Evolutionary conservation across 192 early-diverging fungal genomes (phyloP).

Genomic region (Mortierella claussenii): DNA sequence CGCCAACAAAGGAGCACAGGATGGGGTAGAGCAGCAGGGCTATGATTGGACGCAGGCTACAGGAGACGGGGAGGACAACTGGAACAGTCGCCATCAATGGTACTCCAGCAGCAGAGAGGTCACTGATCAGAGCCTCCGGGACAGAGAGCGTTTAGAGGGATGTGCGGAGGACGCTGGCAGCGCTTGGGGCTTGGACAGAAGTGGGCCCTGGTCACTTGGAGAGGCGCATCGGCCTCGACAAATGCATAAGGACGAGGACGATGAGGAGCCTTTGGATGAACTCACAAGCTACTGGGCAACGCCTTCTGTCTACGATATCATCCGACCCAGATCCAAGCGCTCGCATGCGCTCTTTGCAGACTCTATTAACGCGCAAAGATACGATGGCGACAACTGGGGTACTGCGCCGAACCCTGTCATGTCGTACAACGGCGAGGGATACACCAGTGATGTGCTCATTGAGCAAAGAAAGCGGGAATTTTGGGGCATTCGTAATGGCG

Average conservation of each 20-base stretch:
- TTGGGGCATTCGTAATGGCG: constrained; percentile 10
- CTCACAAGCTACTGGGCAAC: constrained; percentile 29
- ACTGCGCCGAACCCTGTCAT: constrained; percentile 10
- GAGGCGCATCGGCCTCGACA: not conserved
- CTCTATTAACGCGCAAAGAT: not conserved
- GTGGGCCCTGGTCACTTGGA: constrained; percentile 6
- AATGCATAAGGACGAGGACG: not conserved
- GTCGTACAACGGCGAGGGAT: constrained; percentile 21
- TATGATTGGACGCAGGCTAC: not conserved
- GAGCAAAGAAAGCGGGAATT: constrained; percentile 32
- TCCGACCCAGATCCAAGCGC: constrained; percentile 16
- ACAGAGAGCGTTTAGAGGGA: not conserved
- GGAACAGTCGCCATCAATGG: constrained; percentile 3
- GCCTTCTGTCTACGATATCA: constrained; percentile 7
- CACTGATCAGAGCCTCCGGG: not conserved
- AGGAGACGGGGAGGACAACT: not conserved
- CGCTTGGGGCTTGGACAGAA: constrained; percentile 14
- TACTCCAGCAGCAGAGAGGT: not conserved
- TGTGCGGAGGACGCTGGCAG: constrained; percentile 8
- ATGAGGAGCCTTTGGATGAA: constrained; percentile 19
- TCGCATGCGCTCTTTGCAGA: constrained; percentile 1
- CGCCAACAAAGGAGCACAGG: no score
- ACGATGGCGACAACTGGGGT: constrained; percentile 34
- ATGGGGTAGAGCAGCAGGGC: not conserved
- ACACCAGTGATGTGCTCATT: constrained; percentile 26